Evolutionary conservation across 495 filamentous ascomycete species (phyloP).

Genomic region (Penicillium manginii): DNA sequence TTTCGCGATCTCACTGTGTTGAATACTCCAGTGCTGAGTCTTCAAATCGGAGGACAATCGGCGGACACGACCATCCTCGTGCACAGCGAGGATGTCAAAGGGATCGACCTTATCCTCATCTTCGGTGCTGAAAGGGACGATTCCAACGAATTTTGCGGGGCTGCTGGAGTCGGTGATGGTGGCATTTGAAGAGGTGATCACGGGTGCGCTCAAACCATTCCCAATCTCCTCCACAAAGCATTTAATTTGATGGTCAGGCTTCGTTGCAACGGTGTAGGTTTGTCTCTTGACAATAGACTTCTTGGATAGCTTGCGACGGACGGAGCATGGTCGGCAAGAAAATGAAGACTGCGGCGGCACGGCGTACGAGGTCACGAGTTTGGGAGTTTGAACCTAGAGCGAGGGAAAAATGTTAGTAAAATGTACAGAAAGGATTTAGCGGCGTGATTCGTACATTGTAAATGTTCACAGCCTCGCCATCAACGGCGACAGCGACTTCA

Average conservation of each 20-base stretch:
- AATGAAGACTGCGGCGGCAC: constrained; percentile 80
- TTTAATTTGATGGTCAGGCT: constrained; percentile 51
- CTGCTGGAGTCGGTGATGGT: constrained; percentile 46
- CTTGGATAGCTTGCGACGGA: constrained; percentile 61
- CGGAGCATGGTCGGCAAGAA: constrained; percentile 75
- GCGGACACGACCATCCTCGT: constrained; percentile 47
- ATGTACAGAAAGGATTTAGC: neutral
- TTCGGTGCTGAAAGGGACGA: constrained; percentile 33
- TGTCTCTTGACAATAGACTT: constrained; percentile 62
- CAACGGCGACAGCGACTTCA: constrained; percentile 83
- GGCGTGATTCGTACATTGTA: constrained; percentile 73
- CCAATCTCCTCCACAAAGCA: constrained; percentile 57
- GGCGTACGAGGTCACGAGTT: constrained; percentile 81
- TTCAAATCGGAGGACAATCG: constrained; percentile 45
- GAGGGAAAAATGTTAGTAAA: constrained; percentile 1
- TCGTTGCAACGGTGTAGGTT: constrained; percentile 64
- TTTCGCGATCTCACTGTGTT: constrained; percentile 44
- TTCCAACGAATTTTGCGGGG: constrained; percentile 47
- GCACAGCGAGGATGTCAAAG: constrained; percentile 52
- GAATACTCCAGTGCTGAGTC: constrained; percentile 46
- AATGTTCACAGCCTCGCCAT: constrained; percentile 89
- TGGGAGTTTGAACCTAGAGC: constrained; percentile 74
- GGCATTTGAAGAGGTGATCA: constrained; percentile 45
- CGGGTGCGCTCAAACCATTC: constrained; percentile 38
- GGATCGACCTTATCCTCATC: constrained; percentile 30